These are phyloP conservation scores for Dictyophora rubrovolvata DNA, from an alignment of 768 basidiomycete genomes.

Conservation along the genomic window DNA sequence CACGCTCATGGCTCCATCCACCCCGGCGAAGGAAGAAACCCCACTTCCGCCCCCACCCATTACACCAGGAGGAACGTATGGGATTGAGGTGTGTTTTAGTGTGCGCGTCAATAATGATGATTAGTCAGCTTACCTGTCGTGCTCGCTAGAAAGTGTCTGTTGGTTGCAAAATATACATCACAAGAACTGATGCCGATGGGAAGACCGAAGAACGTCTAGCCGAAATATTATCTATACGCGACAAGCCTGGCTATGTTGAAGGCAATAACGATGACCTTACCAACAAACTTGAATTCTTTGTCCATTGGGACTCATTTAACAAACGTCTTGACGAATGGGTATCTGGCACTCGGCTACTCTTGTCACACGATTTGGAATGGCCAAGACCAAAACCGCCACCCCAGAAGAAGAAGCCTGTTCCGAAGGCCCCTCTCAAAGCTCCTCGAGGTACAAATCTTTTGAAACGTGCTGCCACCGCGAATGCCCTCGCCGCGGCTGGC, in stretches of 20 bases:
- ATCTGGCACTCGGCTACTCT: conserved; percentile 72
- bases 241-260: conserved; percentile 63
- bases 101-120: conserved; percentile 12
- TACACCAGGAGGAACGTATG: conserved; percentile 66
- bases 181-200: conserved; percentile 65
- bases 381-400: conserved; percentile 73
- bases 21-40: conserved; percentile 26
- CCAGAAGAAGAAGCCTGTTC: conserved; percentile 36
- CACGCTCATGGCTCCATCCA: conserved; percentile 13
- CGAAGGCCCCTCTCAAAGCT: conserved; percentile 47
- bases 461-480: conserved; percentile 54
- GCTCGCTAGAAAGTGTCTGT: conserved; percentile 64
- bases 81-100: conserved; percentile 49
- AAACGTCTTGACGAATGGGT: conserved; percentile 99
- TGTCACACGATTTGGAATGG: conserved; percentile 86
- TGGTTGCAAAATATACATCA: conserved; percentile 93
- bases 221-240: conserved; percentile 91
- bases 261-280: conserved; percentile 36
- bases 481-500: conserved; percentile 47
- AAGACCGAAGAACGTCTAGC: conserved; percentile 83
- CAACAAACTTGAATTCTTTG: conserved; percentile 89
- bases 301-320: conserved; percentile 99
- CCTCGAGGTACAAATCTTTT: conserved; percentile 35
- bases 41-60: conserved; percentile 47
- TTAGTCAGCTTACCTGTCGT: conserved; percentile 7